phyloP scores from a whole-genome alignment of 176 grass and related monocot genomes.

The Cymbopogon citratus region DNA sequence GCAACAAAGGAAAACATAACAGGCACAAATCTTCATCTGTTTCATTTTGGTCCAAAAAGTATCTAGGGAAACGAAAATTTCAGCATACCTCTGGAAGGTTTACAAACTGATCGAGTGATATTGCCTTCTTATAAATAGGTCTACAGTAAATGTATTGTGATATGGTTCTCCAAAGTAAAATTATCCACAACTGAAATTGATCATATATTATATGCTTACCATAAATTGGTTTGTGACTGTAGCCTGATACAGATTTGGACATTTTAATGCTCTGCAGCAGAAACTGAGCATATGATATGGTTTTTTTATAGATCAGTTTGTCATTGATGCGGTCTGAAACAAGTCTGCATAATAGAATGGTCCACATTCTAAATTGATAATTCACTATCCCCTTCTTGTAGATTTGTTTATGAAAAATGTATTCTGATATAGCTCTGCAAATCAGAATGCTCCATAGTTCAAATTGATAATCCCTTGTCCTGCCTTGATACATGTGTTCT shows the following conservation, averaged over 20 bases:
- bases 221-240: neutral
- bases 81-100: neutral
- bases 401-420: neutral
- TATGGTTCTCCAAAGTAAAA: neutral
- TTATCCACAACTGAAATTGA: neutral
- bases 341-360: neutral
- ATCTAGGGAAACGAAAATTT: neutral
- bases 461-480: neutral
- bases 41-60: neutral
- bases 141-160: neutral
- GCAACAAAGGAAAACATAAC: neutral
- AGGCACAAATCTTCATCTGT: neutral
- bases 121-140: neutral
- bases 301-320: neutral
- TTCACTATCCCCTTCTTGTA: neutral
- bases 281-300: neutral
- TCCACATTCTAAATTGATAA: neutral
- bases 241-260: neutral
- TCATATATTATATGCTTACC: neutral
- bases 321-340: neutral
- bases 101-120: neutral
- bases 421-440: neutral
- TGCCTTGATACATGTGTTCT: neutral
- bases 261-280: neutral
- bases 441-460: conserved; percentile 3